Evolutionary conservation across 2,329 filamentous ascomycete species (phyloP), one percentile per base, ranked within the genome.

Genomic region (Massarina eburnea): DNA sequence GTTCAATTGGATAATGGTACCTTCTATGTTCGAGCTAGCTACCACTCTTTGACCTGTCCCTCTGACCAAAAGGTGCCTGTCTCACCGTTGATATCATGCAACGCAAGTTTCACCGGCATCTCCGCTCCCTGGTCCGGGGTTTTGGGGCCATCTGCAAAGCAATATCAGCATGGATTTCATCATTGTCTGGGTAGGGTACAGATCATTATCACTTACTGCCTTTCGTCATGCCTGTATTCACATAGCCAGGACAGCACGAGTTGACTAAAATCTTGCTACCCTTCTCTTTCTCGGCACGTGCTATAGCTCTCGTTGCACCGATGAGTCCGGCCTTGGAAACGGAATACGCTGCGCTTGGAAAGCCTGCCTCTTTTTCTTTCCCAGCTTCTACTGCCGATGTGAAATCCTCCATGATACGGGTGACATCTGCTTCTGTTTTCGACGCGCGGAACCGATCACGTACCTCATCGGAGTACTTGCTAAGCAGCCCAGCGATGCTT

Each of bases 381-480:
- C 73, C 75, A 9, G 62, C 62, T n/a, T 69, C 65, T 0, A 80
- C 78, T 0, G 74, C 76, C 3, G 64, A 51, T 2, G 68, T 62
- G 61, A 80, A 81, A 18, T 74, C 68, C 42, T 76, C 66, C 76
- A 81, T 79, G 34, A 81, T 60, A 19, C 60, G 52, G 0, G 73
- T 76, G 9, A 78, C 69, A 7, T 79, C 75, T 5, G 60, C 57
- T 12, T 75, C 69, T n/a, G 63, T 64, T 39, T 64, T 68, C 20
- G 68, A 62, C 2, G 58, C 33, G 7, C 71, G 62, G 65, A 81
- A 80, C 6, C 72, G 72, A 10, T 67, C 42, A 12, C 64, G 66
- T 20, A 80, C 59, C 4, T 65, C 50, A 5, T 67, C 54, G 0
- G 76, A 75, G 63, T 79, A 81, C 43, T 74, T 74, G 49, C 66